These are phyloP conservation scores for Pichia pseudocactophila DNA, from an alignment of 805 yeast species.

Conservation along the genomic window DNA sequence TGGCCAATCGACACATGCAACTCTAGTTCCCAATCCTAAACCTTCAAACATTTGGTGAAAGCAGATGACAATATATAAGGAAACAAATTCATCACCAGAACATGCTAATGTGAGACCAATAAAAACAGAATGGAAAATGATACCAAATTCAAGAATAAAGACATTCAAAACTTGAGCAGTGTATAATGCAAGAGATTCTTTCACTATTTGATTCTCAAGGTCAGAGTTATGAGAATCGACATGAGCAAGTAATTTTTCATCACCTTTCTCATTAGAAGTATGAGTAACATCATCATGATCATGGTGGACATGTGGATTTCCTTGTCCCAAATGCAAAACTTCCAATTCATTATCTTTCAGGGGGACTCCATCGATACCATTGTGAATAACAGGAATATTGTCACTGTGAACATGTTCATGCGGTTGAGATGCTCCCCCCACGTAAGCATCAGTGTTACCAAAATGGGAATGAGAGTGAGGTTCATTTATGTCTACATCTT, in stretches of 20 bases:
- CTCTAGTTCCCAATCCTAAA: constrained; percentile 72
- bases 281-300: constrained; percentile 6
- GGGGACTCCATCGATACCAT: background rate
- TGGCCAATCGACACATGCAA: constrained; percentile 48
- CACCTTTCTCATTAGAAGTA: too few species aligned
- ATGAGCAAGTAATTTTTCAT: too few species aligned
- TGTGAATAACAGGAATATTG: background rate
- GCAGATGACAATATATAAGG: constrained; percentile 59
- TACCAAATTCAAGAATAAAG: constrained; percentile 66
- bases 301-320: background rate
- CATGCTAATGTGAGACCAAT: constrained; percentile 73
- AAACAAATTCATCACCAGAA: constrained; percentile 65
- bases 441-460: constrained; percentile 31
- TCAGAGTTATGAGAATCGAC: background rate
- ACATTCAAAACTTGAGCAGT: constrained; percentile 47
- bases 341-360: background rate
- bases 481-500: constrained; percentile 16
- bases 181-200: constrained; percentile 27
- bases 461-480: constrained; percentile 47
- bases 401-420: background rate
- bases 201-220: constrained; percentile 3
- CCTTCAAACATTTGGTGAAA: constrained; percentile 85
- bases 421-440: constrained; percentile 6
- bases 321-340: too few species aligned
- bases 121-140: constrained; percentile 75